phyloP scores from a whole-genome alignment of 148 eudicot genomes.

The Oxyria digyna region DNA sequence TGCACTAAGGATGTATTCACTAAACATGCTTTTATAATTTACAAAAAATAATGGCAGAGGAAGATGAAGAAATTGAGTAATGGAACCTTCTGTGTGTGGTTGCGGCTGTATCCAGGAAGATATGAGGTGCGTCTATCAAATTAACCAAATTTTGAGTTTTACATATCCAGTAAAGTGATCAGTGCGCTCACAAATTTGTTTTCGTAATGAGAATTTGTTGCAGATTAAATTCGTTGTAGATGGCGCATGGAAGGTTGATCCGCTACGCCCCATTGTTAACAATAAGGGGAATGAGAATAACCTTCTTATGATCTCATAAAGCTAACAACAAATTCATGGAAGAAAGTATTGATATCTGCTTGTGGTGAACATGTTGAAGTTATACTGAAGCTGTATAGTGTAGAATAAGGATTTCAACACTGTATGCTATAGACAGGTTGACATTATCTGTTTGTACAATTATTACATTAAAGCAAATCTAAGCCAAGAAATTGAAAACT shows the following conservation, averaged over 20 bases:
- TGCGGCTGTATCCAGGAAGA: conserved; percentile 80
- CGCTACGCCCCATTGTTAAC: conserved; percentile 57
- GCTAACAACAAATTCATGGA: too few relatives aligned
- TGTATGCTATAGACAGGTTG: neutral
- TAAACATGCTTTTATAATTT: neutral
- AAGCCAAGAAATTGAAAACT: neutral
- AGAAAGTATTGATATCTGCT: too few relatives aligned
- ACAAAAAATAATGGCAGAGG: conserved; percentile 13
- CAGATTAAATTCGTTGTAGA: conserved; percentile 97
- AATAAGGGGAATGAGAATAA: conserved; percentile 60
- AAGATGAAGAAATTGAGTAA: conserved; percentile 70
- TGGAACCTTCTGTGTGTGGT: conserved; percentile 51
- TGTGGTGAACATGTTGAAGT: neutral
- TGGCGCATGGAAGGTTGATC: conserved; percentile 76
- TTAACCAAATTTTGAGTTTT: neutral
- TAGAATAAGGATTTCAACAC: neutral
- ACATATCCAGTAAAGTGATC: neutral
- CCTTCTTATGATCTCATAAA: conserved; percentile 39
- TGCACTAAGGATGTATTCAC: neutral
- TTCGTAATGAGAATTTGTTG: neutral
- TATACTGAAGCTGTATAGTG: neutral
- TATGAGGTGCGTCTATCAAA: conserved; percentile 46
- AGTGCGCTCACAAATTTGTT: neutral
- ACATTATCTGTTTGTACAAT: neutral
- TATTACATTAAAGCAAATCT: neutral